Evolutionary conservation across 192 early-diverging fungal species (phyloP).

Genomic region (Bifiguratus adelaidae): DNA sequence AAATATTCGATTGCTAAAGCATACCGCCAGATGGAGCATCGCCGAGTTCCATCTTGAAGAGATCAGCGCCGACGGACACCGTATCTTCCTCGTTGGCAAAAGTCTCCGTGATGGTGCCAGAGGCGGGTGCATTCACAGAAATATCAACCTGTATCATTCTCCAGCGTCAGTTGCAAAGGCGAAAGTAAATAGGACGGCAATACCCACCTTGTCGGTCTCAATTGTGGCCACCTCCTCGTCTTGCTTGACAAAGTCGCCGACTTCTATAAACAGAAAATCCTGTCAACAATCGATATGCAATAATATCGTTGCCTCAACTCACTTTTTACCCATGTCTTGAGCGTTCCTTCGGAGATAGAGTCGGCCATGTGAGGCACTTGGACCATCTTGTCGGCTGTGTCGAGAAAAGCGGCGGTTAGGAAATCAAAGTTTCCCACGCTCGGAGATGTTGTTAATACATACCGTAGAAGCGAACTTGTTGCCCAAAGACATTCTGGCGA

Average conservation of each 20-base stretch:
- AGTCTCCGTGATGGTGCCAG: slow-evolving; percentile 77
- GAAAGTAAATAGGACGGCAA: background rate
- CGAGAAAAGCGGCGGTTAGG: background rate
- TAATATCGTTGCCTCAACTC: slow-evolving; percentile 16
- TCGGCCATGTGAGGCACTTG: slow-evolving; percentile 96
- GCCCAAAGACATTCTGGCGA: background rate
- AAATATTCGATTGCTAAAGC: too few species aligned
- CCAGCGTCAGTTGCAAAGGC: slow-evolving; percentile 1
- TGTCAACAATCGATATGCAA: background rate
- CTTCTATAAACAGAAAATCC: slow-evolving; percentile 42
- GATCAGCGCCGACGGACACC: slow-evolving; percentile 81
- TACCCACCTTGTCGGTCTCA: slow-evolving; percentile 90
- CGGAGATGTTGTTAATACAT: background rate
- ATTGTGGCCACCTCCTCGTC: slow-evolving; percentile 97
- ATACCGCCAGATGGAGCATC: slow-evolving; percentile 52
- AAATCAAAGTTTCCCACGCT: background rate
- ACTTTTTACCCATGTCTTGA: slow-evolving; percentile 95
- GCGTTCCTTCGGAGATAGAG: slow-evolving; percentile 95
- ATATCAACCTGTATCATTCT: slow-evolving; percentile 73
- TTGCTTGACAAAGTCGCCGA: slow-evolving; percentile 88
- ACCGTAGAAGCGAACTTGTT: slow-evolving; percentile 17
- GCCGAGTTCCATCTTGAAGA: slow-evolving; percentile 84
- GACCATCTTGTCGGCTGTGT: slow-evolving; percentile 70
- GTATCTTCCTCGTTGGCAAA: slow-evolving; percentile 83
- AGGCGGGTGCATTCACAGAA: slow-evolving; percentile 91